A percentile compares a stretch with the other conserved stretches of the same genome.
Evolutionary conservation across 225 moss, liverwort and hornwort species (phyloP).

Genomic region (Sphagnum tenellum): DNA sequence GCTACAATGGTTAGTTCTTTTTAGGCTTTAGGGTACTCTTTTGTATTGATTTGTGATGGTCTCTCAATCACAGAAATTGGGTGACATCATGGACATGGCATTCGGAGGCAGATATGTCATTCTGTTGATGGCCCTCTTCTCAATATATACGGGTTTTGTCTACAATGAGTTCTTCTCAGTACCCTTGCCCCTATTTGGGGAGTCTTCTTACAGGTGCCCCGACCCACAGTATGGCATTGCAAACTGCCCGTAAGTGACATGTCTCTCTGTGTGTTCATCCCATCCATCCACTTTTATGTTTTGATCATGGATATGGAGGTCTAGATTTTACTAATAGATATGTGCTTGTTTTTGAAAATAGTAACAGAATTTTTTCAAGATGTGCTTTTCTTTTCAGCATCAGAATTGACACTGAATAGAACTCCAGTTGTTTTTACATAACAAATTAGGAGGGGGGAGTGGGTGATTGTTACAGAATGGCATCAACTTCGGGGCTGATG

Average conservation of each 20-base stretch:
- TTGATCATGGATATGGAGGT: too few species aligned
- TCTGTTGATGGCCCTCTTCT: conserved; percentile 87
- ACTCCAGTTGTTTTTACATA: too few species aligned
- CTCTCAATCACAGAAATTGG: conserved; percentile 61
- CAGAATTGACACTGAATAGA: too few species aligned
- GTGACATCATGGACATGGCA: conserved; percentile 92
- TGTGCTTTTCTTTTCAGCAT: too few species aligned
- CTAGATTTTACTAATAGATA: too few species aligned
- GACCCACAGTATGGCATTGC: conserved; percentile 15
- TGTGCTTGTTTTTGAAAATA: too few species aligned
- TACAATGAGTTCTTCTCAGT: conserved; percentile 98
- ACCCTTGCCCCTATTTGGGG: conserved; percentile 63
- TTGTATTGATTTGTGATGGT: background rate
- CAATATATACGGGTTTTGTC: conserved; percentile 87
- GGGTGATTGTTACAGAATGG: conserved; percentile 33
- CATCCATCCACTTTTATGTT: too few species aligned
- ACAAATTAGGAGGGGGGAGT: too few species aligned
- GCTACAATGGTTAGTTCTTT: background rate
- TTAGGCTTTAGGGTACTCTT: background rate
- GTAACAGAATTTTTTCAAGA: too few species aligned
- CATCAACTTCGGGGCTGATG: conserved; percentile 35
- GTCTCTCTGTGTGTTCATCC: too few species aligned
- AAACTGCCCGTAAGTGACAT: too few species aligned
- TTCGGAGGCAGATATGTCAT: conserved; percentile 92
- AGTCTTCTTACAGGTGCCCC: conserved; percentile 61